phyloP scores from a whole-genome alignment of 768 basidiomycete genomes.

The Mycena floridula region DNA sequence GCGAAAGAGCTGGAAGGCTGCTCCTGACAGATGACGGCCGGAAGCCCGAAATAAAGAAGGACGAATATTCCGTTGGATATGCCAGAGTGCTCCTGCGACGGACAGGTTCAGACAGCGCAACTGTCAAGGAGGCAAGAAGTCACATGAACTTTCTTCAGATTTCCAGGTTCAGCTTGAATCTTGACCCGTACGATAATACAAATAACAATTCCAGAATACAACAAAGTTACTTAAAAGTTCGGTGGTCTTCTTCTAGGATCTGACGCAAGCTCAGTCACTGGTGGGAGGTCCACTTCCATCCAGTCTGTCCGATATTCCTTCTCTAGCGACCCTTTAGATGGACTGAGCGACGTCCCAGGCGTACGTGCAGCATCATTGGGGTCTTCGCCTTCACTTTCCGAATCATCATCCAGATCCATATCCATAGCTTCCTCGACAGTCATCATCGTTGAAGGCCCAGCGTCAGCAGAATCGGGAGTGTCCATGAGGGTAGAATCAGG shows the following conservation, averaged over 20 bases:
- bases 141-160: too few species aligned
- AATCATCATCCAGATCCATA: constrained; percentile 29
- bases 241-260: background rate
- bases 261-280: background rate
- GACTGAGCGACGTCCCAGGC: background rate
- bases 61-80: too few species aligned
- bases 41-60: too few species aligned
- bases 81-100: too few species aligned
- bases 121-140: too few species aligned
- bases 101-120: too few species aligned
- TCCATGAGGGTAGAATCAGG: constrained; percentile 33
- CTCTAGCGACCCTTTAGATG: background rate
- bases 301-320: background rate
- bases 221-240: background rate
- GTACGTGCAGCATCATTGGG: constrained; percentile 6
- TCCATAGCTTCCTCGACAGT: constrained; percentile 41
- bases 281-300: background rate
- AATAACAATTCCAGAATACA: background rate
- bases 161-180: too few species aligned
- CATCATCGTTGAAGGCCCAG: constrained; percentile 26
- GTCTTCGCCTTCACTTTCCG: constrained; percentile 26
- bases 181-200: too few species aligned
- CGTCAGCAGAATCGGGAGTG: constrained; percentile 36
- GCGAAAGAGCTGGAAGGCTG: too few species aligned
- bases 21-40: too few species aligned